Percentiles rank a stretch among this genome's conserved stretches.
These are phyloP conservation scores for Diplodia sapinea DNA, from an alignment of 2,329 filamentous ascomycete genomes.

Conservation along the genomic window DNA sequence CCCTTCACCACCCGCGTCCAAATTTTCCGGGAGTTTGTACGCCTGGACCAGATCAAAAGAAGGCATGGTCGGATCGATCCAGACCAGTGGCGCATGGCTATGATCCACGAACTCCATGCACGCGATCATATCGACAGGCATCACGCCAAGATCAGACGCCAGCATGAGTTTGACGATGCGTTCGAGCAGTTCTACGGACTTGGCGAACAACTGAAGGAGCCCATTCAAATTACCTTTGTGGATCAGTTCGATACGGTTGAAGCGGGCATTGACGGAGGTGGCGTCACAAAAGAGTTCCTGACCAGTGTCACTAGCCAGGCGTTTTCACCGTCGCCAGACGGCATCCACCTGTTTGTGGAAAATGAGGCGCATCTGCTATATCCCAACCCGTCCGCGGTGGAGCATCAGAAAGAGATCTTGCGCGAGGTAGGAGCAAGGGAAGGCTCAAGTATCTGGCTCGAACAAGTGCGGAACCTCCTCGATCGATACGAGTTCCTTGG, in stretches of 20 bases:
- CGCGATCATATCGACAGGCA: constrained; percentile 55
- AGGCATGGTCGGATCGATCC: constrained; percentile 72
- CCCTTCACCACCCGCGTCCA: constrained; percentile 90
- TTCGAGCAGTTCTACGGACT: constrained; percentile 81
- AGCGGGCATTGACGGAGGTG: constrained; percentile 94
- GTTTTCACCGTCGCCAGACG: constrained; percentile 64
- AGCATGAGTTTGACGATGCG: constrained; percentile 83
- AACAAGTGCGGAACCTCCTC: constrained; percentile 64
- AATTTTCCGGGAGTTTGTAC: constrained; percentile 93
- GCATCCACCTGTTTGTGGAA: constrained; percentile 72
- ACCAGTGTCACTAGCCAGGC: constrained; percentile 86
- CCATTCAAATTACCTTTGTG: constrained; percentile 95
- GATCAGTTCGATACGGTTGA: constrained; percentile 86
- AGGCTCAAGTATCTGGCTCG: constrained; percentile 63
- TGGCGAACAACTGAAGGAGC: constrained; percentile 85
- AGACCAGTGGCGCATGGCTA: constrained; percentile 73
- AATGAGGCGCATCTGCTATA: constrained; percentile 88
- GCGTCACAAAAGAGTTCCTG: constrained; percentile 96
- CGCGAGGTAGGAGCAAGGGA: constrained; percentile 59
- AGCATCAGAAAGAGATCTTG: constrained; percentile 68
- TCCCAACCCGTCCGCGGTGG: constrained; percentile 80
- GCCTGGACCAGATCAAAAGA: constrained; percentile 76
- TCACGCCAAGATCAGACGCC: constrained; percentile 78
- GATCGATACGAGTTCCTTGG: constrained; percentile 89
- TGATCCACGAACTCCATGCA: constrained; percentile 45